A percentile compares a stretch with the other conserved stretches of the same genome.
These are phyloP conservation scores for Coleophoma crateriformis DNA, from an alignment of 2,329 filamentous ascomycete species.

Conservation along the genomic window DNA sequence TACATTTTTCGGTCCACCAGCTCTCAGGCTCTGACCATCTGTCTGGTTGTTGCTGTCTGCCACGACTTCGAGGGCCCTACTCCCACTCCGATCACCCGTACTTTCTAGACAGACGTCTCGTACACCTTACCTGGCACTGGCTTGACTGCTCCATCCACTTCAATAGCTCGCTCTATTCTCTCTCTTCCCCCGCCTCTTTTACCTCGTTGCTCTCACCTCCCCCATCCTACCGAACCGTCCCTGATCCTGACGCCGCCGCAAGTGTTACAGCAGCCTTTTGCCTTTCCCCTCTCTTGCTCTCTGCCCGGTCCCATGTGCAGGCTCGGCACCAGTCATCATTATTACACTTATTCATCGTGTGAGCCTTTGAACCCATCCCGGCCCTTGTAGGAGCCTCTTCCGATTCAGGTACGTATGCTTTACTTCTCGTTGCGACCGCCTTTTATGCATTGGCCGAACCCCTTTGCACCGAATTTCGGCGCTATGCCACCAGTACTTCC, in stretches of 20 bases:
- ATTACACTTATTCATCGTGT: background rate
- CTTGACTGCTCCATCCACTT: background rate
- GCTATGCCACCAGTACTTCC: no score
- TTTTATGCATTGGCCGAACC: no score
- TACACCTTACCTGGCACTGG: no score
- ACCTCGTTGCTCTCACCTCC: slow-evolving; percentile 3
- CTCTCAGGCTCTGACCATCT: no score
- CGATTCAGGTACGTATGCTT: no score
- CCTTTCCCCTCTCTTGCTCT: slow-evolving; percentile 1
- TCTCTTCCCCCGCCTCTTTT: background rate
- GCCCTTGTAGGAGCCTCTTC: background rate
- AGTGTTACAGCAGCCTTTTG: slow-evolving; percentile 6
- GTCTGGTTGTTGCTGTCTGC: no score
- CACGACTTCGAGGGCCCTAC: no score
- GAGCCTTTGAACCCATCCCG: background rate
- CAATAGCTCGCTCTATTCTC: background rate
- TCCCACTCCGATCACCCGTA: no score
- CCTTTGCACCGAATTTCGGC: no score
- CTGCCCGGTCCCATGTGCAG: background rate
- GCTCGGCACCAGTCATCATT: background rate
- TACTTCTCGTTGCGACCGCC: no score
- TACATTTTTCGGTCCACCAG: no score
- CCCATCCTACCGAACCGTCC: slow-evolving; percentile 4
- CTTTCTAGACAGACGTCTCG: no score
- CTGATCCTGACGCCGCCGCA: slow-evolving; percentile 5